Evolutionary conservation across 495 filamentous ascomycete species (phyloP), one percentile per base, ranked within the genome.

Genomic region (Penicillium arizonense): DNA sequence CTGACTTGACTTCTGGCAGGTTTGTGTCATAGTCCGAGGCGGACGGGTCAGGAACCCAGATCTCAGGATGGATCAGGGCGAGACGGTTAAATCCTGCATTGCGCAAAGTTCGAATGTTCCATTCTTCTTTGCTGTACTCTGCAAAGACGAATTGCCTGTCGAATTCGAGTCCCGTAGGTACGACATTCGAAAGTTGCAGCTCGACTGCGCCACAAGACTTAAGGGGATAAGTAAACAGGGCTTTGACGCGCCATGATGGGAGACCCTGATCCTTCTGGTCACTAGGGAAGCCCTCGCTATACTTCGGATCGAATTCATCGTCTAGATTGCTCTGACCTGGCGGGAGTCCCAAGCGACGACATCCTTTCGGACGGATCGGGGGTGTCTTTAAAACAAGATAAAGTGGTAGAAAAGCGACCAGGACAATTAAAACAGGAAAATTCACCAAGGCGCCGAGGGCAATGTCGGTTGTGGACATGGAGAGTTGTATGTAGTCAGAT

Each of bases 161-260:
- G 65, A 86, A 88, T 65, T 87, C 77, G 40, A 97, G 77, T 3
- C 92, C 92, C 13, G 83, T 84, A 5, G 81, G 64, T 24, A 91
- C 70, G 4, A 96, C 79, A 44, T 84, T 82, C 38, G 82, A 84
- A 45, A 75, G 61, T 47, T 80, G 71, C 45, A 96, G 63, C 69
- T 96, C 90, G 16, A 96, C 83, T 12, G 87, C 89, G 54, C 78
- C 76, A 65, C 92, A 96, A 51, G 87, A 90, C 73, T 97, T 97
- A 58, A 96, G 73, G 0, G 93, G 93, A 65, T 92, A 96, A 36
- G 90, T 85, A 74, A 87, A 91, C 35, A 96, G 78, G 42, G 87
- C 88, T 67, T 91, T 90, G 57, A 97, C 75, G 18, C 64, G 78
- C 79, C 80, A 87, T 47, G 65, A 50, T 4, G 70, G 66, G 2